Percentiles rank a stretch among this genome's conserved stretches.
Conservation (phyloP, 2,329 filamentous ascomycete species). For the Aureobasidium sp. region DNA sequence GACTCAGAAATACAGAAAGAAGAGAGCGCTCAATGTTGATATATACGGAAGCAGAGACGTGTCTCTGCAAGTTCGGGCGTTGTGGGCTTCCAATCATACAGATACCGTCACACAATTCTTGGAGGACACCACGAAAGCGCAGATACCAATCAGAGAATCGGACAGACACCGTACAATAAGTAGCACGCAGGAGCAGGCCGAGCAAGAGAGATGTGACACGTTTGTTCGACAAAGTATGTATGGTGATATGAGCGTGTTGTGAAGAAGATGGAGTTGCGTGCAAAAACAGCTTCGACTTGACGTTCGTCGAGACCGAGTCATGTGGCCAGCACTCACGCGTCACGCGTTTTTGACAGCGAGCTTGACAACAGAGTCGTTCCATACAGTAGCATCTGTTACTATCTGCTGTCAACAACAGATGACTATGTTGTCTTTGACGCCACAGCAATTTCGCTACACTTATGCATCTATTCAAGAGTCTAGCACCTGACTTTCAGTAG, state of each 20-base stretch:
- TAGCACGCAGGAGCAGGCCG: constrained; percentile 4
- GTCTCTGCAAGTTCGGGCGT: neutral
- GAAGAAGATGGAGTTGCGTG: neutral
- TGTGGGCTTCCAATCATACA: constrained; percentile 8
- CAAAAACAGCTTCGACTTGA: neutral
- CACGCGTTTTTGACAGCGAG: neutral
- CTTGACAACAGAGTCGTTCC: neutral
- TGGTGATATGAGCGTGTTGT: neutral
- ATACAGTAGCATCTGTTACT: neutral
- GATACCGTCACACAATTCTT: constrained; percentile 10
- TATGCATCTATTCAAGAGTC: neutral
- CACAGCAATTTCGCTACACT: neutral
- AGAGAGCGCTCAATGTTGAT: neutral
- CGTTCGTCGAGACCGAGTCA: neutral
- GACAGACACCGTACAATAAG: constrained; percentile 5
- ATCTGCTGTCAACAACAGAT: neutral
- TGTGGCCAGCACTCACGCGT: neutral
- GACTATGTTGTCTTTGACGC: too few relatives aligned
- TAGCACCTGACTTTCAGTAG: neutral
- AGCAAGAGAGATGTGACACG: neutral
- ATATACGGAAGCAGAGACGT: neutral
- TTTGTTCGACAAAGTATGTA: neutral
- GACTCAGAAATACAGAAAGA: constrained; percentile 5
- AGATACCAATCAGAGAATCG: neutral
- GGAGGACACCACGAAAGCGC: constrained; percentile 6